Evolutionary conservation across 371 early-diverging fungal species (phyloP), one percentile per base, ranked within the genome.

Genomic region (Capillidium heterosporum): DNA sequence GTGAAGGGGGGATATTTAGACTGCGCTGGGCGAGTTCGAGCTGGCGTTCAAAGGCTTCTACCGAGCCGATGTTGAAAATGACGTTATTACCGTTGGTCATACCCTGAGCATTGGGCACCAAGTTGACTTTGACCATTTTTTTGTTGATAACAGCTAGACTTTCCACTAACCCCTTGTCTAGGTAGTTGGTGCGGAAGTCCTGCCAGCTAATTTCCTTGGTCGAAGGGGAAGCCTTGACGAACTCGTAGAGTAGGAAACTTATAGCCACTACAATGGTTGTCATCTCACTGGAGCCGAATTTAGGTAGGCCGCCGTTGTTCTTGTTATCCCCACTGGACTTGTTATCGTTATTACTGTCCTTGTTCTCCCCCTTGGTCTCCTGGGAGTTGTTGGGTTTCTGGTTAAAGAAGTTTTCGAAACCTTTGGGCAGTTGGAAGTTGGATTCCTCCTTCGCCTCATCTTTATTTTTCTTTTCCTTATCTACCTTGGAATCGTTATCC

Each of bases 21-120:
- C 93, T 91, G 32, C 70, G 68, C 64, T 96, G 97, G 17, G 94
- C 94, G 19, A 80, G 74, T n/a, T 87, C 87, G 57, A 97, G 60
- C 57, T 81, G 82, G 44, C 81, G 78, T 68, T 97, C 98, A 72
- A 97, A 97, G 23, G 84, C 76, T 53, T 94, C 96, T 0, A 92
- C 83, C n/a, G 88, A 88, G 28, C 95, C 96, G 47, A 96, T 94
- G 42, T 89, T 82, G 67, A 96, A 96, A 77, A 75, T 67, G 73
- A 76, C 40, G 63, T 60, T 56, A n/a, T n/a, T n/a, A n/a, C n/a
- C n/a, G 64, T 65, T 48, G 61, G 57, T 69, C 60, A 51, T 26
- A 52, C 63, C 27, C 67, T 61, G 2, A 2, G 83, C 83, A 59
- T 87, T 87, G 5, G 77, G 71, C 10, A 87, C 74, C 46, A 94